Percentiles rank a stretch among this genome's conserved stretches.
These are phyloP conservation scores for Aspergillus calidoustus DNA, from an alignment of 2,329 filamentous ascomycete species.

Conservation along the genomic window DNA sequence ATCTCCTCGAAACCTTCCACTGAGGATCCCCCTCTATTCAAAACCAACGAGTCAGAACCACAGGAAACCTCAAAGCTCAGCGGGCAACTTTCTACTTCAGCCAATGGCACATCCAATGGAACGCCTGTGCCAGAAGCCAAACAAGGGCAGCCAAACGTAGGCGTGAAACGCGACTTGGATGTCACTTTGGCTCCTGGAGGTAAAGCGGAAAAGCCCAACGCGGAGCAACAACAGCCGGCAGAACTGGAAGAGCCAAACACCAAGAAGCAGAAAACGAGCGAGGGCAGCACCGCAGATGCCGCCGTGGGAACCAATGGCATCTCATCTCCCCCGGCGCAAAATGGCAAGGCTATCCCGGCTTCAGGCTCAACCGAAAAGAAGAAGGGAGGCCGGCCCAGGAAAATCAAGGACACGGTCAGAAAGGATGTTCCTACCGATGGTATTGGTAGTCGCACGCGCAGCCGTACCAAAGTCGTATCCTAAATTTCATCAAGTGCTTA, in stretches of 20 bases:
- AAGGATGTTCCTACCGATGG: slow-evolving; percentile 36
- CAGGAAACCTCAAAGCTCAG: slow-evolving; percentile 17
- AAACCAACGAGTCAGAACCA: slow-evolving; percentile 16
- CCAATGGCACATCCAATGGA: slow-evolving; percentile 2
- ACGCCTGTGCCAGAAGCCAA: slow-evolving; percentile 17
- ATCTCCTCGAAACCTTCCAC: slow-evolving; percentile 7
- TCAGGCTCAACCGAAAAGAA: slow-evolving; percentile 36
- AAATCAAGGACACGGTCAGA: slow-evolving; percentile 35
- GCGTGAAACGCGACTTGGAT: slow-evolving; percentile 33
- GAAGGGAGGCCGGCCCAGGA: slow-evolving; percentile 38
- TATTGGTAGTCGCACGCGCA: slow-evolving; percentile 45
- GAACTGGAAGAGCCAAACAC: slow-evolving; percentile 28
- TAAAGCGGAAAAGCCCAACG: slow-evolving; percentile 16
- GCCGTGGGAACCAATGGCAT: slow-evolving; percentile 20
- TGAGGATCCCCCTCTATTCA: slow-evolving; percentile 7
- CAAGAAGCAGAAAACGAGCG: slow-evolving; percentile 44
- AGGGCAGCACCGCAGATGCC: slow-evolving; percentile 11
- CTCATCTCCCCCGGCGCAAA: slow-evolving; percentile 11
- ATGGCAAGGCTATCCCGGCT: slow-evolving; percentile 13
- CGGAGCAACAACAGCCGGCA: slow-evolving; percentile 6
- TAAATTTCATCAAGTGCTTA: background rate
- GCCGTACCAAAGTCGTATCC: slow-evolving; percentile 39
- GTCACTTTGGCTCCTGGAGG: slow-evolving; percentile 2
- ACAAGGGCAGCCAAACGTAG: slow-evolving; percentile 17
- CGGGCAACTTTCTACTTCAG: slow-evolving; percentile 12